Evolutionary conservation across 202 grass and related monocot genomes (phyloP), one percentile per base, ranked within the genome.

Genomic region (Saccharum hybrid): DNA sequence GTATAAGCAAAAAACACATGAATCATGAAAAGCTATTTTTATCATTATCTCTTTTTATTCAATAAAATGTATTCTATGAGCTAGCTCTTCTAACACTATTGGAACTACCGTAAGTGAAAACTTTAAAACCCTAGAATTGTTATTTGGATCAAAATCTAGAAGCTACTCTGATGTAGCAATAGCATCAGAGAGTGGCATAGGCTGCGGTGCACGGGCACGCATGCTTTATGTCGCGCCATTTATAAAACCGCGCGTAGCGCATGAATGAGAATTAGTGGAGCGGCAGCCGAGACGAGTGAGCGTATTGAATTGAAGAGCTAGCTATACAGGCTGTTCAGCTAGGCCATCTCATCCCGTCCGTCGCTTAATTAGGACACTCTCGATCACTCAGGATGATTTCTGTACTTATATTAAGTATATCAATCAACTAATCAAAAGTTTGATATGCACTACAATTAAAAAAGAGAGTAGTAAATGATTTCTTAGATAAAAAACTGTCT

Each of bases 181-280:
- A 38, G 41, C 23, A 31, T 16, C 14, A 73, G 14, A 33, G 31
- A 21, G 45, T 52, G 10, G 15, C 15, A 19, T 19, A 72, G 26
- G 16, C 23, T 81, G 83, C 57, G 18, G 57, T 72, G 83, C 67
- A 79, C 41, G 75, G 75, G 31, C 42, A 85, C 14, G 40, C 66
- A 79, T 21, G 67, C 33, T 72, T 8, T 56, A 60, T 66, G 43
- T 28, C 21, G 10, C 13, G 43, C 75, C 57, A 80, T 74, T 73
- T 63, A 51, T 23, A 72, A 42, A 63, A 72, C 26, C 22, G 56
- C 68, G 28, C 28, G 28, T 28, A 34, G 26, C 36, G 36, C 63
- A 21, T 77, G 23, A 59, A 79, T 73, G 10, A 45, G 60, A 62
- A 78, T 64, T 65, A 49, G 76, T 49, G 41, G 22, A n/a, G 40